Evolutionary conservation across 441 rosid genomes (phyloP).

Genomic region (Adansonia gregorii): DNA sequence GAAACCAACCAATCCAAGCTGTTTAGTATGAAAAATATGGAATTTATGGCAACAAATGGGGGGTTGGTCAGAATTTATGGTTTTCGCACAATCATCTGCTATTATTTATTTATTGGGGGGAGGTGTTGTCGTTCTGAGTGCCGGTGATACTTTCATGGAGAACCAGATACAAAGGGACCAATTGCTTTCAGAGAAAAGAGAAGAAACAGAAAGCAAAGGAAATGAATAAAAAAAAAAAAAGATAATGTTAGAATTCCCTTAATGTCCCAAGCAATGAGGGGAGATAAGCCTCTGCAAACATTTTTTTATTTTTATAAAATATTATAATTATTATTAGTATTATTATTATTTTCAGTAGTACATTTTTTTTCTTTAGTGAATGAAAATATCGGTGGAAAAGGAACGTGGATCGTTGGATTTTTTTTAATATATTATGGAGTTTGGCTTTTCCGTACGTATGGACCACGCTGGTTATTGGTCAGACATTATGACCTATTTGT

Average conservation of each 20-base stretch:
- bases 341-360: not conserved
- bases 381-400: not conserved
- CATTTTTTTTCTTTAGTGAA: not conserved
- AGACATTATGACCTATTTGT: conserved; percentile 21
- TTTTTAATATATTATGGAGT: not conserved
- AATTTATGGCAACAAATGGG: not conserved
- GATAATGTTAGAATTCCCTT: conserved; percentile 14
- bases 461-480: conserved; percentile 10
- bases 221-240: too few relatives aligned
- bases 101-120: not conserved
- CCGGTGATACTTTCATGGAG: conserved; percentile 10
- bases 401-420: not conserved
- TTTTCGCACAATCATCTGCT: not conserved
- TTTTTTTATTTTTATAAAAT: not conserved
- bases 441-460: conserved; percentile 30
- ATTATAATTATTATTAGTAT: too few relatives aligned
- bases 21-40: not conserved
- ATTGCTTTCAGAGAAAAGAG: not conserved
- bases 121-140: not conserved
- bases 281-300: not conserved
- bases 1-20: conserved; percentile 17
- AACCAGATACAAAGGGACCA: conserved; percentile 8
- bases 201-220: not conserved
- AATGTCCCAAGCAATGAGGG: conserved; percentile 26
- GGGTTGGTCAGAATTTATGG: not conserved